A percentile compares a stretch with the other conserved stretches of the same genome.
Evolutionary conservation across 73 alveolate species (phyloP).

Genomic region (Paramecium sexaurelia): DNA sequence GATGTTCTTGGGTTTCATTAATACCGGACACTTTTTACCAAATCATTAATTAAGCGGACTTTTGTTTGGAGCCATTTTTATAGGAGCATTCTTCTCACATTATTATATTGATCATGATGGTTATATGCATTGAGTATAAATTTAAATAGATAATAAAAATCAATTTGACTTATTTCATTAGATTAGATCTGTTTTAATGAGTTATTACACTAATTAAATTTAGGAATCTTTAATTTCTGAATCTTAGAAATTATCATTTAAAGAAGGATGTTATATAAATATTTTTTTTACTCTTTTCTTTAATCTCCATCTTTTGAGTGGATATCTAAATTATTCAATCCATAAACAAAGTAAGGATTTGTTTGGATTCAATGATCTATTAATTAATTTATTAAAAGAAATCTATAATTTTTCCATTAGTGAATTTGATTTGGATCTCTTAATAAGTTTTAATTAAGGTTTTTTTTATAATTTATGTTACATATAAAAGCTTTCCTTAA

Average conservation of each 20-base stretch:
- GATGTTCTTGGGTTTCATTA: conserved; percentile 59
- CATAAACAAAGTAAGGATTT: background rate
- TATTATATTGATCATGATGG: conserved; percentile 65
- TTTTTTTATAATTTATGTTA: background rate
- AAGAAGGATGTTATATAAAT: background rate
- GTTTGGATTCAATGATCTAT: background rate
- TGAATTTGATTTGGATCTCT: background rate
- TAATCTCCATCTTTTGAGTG: background rate
- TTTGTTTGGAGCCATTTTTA: conserved; percentile 55
- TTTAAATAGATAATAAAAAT: background rate
- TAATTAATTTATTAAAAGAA: background rate
- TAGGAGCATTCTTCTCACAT: conserved; percentile 63
- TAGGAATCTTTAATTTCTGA: background rate
- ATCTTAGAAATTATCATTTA: background rate
- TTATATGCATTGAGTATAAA: conserved; percentile 47
- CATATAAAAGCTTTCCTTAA: background rate
- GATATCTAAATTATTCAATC: background rate
- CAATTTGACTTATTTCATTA: background rate
- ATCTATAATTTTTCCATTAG: background rate
- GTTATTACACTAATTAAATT: background rate
- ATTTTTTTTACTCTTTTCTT: background rate
- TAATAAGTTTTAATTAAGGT: background rate
- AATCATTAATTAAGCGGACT: conserved; percentile 53
- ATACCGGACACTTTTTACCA: conserved; percentile 61
- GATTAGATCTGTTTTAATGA: background rate